phyloP scores from a whole-genome alignment of 768 basidiomycete species.

The Boletales sp. region DNA sequence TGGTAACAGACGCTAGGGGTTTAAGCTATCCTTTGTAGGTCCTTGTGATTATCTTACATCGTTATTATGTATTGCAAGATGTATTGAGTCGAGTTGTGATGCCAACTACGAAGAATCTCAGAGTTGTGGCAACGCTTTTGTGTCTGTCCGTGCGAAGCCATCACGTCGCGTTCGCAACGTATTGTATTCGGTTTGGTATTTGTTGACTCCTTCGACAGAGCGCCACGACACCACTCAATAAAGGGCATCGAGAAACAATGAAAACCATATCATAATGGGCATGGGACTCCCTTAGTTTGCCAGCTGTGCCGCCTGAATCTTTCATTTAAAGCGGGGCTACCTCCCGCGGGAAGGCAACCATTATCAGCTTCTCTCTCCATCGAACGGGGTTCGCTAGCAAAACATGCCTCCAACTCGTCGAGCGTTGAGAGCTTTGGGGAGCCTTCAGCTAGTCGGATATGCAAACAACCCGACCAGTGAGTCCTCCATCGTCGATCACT shows the following conservation, averaged over 20 bases:
- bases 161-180: not conserved
- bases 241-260: conserved; percentile 5
- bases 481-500: not conserved
- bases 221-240: not conserved
- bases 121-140: not conserved
- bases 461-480: conserved; percentile 26
- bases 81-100: no score
- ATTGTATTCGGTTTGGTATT: conserved; percentile 5
- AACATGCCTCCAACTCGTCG: conserved; percentile 22
- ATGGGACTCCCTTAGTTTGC: no score
- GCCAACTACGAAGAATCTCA: no score
- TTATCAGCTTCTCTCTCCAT: not conserved
- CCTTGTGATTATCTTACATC: no score
- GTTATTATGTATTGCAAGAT: no score
- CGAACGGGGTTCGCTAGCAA: not conserved
- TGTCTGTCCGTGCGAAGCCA: not conserved
- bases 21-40: no score
- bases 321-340: conserved; percentile 7
- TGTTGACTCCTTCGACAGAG: not conserved
- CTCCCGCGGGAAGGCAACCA: not conserved
- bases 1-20: no score
- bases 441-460: conserved; percentile 18
- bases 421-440: conserved; percentile 15
- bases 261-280: not conserved
- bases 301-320: not conserved